These are phyloP conservation scores for Neurospora sp. DNA, from an alignment of 495 filamentous ascomycete species.

Conservation along the genomic window DNA sequence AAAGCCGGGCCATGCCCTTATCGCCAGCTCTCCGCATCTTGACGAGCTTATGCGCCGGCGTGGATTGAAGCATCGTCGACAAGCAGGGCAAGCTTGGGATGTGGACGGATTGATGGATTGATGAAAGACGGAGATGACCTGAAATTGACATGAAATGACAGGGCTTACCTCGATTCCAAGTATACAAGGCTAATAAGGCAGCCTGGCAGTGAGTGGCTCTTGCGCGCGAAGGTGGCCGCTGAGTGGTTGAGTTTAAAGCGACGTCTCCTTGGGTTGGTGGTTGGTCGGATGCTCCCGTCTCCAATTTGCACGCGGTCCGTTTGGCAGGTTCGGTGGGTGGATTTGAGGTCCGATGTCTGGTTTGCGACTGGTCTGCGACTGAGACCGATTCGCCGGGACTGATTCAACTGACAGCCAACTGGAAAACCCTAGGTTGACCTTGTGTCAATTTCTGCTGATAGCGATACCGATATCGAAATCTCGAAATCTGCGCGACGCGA, in stretches of 20 bases:
- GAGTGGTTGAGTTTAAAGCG: conserved; percentile 2
- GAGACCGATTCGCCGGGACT: neutral
- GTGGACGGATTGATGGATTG: neutral
- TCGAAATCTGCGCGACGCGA: neutral
- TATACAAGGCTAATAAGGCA: neutral
- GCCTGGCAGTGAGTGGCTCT: neutral
- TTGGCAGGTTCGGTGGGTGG: neutral
- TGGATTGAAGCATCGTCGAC: neutral
- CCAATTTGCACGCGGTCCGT: neutral
- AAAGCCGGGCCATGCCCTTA: neutral
- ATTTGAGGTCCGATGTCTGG: neutral
- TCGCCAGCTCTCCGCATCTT: neutral
- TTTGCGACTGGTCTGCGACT: neutral
- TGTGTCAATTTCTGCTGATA: neutral
- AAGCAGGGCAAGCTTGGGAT: neutral
- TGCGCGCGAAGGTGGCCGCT: neutral
- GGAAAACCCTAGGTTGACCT: neutral
- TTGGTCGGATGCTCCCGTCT: neutral
- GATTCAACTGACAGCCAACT: neutral
- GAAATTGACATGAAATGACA: neutral
- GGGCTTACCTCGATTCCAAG: neutral
- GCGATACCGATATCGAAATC: neutral
- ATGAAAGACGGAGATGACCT: neutral
- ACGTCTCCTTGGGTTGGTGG: neutral
- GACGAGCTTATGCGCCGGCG: neutral